phyloP scores from a whole-genome alignment of 306 rosid genomes.

The Fragaria ananassa region DNA sequence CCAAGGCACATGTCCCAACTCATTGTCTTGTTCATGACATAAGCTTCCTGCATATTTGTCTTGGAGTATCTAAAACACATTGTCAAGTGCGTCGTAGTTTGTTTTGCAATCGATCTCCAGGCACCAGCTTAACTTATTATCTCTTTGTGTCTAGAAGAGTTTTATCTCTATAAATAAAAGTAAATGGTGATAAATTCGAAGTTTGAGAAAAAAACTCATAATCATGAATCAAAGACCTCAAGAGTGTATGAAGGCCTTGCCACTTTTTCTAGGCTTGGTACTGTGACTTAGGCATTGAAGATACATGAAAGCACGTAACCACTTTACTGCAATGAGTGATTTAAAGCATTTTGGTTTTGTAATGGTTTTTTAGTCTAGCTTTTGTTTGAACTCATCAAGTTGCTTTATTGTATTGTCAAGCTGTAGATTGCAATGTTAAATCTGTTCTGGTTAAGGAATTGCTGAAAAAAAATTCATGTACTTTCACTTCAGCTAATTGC shows the following conservation, averaged over 20 bases:
- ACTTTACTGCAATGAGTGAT: background rate
- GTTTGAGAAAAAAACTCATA: background rate
- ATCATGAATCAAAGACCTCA: background rate
- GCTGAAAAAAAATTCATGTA: background rate
- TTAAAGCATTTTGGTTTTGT: background rate
- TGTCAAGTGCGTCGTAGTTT: background rate
- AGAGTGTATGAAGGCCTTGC: background rate
- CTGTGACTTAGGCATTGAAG: background rate
- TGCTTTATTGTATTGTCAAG: background rate
- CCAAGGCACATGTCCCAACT: background rate
- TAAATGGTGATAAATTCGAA: background rate
- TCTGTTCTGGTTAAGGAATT: background rate
- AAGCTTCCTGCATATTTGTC: background rate
- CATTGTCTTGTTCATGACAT: background rate
- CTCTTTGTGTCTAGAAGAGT: background rate
- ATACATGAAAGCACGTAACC: background rate
- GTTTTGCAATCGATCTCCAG: background rate
- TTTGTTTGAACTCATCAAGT: background rate
- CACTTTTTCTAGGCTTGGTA: background rate
- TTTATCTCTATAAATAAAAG: background rate
- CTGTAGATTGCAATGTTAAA: background rate
- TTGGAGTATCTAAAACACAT: background rate
- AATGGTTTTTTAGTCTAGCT: background rate
- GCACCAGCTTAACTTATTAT: background rate
- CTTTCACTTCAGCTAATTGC: background rate